Conservation (phyloP, 495 filamentous ascomycete genomes). For the Neurospora sp. region DNA sequence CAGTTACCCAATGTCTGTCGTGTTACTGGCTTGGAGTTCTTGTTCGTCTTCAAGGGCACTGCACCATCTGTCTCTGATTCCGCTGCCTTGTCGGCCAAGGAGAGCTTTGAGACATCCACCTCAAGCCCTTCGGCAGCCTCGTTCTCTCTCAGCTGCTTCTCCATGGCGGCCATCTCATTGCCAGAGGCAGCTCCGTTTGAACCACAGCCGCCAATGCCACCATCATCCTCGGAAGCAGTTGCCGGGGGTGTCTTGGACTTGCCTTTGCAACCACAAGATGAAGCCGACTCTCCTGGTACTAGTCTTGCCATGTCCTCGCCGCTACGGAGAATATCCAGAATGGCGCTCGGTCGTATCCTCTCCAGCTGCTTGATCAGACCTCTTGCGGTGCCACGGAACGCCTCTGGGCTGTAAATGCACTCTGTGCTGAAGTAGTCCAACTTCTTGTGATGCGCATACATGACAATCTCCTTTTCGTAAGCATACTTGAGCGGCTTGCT, state of each 20-base stretch:
- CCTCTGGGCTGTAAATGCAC: constrained; percentile 96
- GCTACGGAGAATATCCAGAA: constrained; percentile 86
- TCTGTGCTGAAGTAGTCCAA: constrained; percentile 97
- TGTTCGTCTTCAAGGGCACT: constrained; percentile 9
- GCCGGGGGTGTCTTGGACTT: constrained; percentile 24
- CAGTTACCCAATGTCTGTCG: constrained; percentile 77
- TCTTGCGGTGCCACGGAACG: constrained; percentile 88
- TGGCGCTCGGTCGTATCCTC: constrained; percentile 82
- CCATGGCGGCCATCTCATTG: constrained; percentile 90
- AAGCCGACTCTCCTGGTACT: constrained; percentile 49
- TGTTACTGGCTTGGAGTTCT: constrained; percentile 16
- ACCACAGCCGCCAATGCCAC: constrained; percentile 55
- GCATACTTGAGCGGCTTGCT: constrained; percentile 97
- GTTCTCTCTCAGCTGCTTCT: constrained; percentile 58
- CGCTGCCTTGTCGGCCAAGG: constrained; percentile 13
- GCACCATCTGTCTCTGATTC: constrained; percentile 7
- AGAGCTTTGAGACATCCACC: constrained; percentile 51
- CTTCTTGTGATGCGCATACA: constrained; percentile 92
- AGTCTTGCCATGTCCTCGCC: constrained; percentile 92
- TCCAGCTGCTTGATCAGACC: constrained; percentile 91
- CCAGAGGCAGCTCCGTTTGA: constrained; percentile 63
- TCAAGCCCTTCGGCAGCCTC: constrained; percentile 57
- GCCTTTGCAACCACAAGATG: constrained; percentile 28
- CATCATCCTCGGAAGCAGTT: constrained; percentile 47
- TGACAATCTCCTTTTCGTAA: constrained; percentile 97